Base-by-base conservation (phyloP, 2,329 filamentous ascomycete genomes). In the Aspergillus sp. region DNA sequence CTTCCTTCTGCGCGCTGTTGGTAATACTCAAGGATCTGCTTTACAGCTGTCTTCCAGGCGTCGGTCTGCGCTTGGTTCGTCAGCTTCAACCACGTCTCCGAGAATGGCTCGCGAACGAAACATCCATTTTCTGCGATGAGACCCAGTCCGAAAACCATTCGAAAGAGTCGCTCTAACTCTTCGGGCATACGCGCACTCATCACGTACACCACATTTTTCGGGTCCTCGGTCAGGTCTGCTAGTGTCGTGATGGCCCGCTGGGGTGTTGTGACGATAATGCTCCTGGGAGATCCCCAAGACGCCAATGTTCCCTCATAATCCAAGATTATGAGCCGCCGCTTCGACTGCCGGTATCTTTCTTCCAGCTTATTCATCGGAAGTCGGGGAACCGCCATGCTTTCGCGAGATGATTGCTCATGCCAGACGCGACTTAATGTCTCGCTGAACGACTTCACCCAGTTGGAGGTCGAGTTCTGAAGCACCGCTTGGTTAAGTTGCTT, bases 81-180 rank as follows among this genome's bases (percentile, higher is more conserved):
- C 75, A 96, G 88, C 61, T 89, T 86, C 2, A 83, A 85, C 95
- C 95, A 98, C 37, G 84, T 81, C 22, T 84, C 82, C 15, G 80
- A 82, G 19, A 86, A 83, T 46, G 84, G 86, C 62, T 90, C 84
- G 65, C 89, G 90, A 57, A 97, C 79, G 75, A 96, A 98, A 72
- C 91, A 96, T 2, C 93, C 93, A 64, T 96, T 97, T 76, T 98
- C 93, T 0, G 93, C 93, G 63, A 98, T 96, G 4, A 98, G 81
- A 3, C 95, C 95, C 3, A 97, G 79, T 59, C 89, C 89, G 5
- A 90, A 89, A 1, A 97, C 89, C 22, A 89, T 85, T 52, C 88
- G 87, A 81, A 98, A 97, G 1, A 96, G 81, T 4, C 88, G 86
- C 65, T 96, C 91, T 34, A 97, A 86, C 68, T 97, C 92, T 66